Evolutionary conservation across 108 stramenopile genomes (phyloP), one percentile per base, ranked within the genome.

Genomic region (Bacterosira constricta): DNA sequence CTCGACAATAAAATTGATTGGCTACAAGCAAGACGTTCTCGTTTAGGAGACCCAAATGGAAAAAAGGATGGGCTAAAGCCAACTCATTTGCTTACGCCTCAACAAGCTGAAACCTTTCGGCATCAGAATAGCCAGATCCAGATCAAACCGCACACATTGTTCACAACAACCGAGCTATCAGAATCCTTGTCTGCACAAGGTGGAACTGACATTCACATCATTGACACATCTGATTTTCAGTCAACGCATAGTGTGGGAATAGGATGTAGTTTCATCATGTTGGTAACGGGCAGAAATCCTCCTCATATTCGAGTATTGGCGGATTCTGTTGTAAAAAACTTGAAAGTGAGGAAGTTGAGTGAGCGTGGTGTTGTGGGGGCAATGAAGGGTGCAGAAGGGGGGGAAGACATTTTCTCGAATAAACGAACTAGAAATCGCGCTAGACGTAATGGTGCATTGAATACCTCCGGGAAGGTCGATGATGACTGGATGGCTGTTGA

Each of bases 401-500:
- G 56, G 7, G 57, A 66, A 52, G 65, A 70, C 45, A 67, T 66
- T 5, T 72, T 79, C 42, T 73, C 77, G 26, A 78, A 73, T 51
- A 78, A 78, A 68, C 60, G 47, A 8, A 73, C 42, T 41, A 61
- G 76, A 17, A 71, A 66, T 34, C 57, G 77, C 45, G 76, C 63
- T 1, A 65, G 59, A 49, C 64, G 70, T 0, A 66, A 66, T 30
- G 77, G 77, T 12, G 63, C 57, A 25, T 45, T 41, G 3, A 71
- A 61, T 31, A 52, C 69, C 18, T 67, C 77, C 0, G 55, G 58
- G 38, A 73, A 55, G 42, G 37, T 77, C 20, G 72, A 86, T 35
- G 80, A 86, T 50, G 66, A 62, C 36, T 95, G 94, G 94, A 79
- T 81, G 38, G 70, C 88, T 2, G 86, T 95, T 13, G 94, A 95